Evolutionary conservation across 169 alveolate genomes (phyloP).

Genomic region (Toxoplasma gondii): DNA sequence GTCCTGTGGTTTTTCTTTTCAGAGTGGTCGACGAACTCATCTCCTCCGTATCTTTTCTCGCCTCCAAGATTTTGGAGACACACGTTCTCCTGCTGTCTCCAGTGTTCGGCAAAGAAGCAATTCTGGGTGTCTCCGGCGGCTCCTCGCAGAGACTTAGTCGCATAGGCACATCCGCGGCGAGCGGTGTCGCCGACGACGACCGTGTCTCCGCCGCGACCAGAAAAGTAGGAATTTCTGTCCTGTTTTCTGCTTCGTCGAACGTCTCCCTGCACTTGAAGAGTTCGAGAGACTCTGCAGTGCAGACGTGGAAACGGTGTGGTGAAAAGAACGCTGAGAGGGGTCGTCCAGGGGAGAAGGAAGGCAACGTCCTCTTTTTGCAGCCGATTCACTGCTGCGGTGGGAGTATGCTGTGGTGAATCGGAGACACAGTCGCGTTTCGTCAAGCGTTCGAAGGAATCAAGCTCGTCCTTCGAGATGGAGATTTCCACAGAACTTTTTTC

Average conservation of each 20-base stretch:
- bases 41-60: conserved; percentile 69
- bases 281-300: not conserved
- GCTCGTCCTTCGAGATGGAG: too few relatives aligned
- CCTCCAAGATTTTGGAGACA: conserved; percentile 74
- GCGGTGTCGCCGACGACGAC: not conserved
- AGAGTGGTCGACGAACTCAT: conserved; percentile 55
- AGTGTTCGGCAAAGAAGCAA: conserved; percentile 67
- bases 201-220: not conserved
- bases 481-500: too few relatives aligned
- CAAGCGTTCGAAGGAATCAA: too few relatives aligned
- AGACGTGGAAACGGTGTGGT: too few relatives aligned
- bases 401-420: too few relatives aligned
- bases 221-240: not conserved
- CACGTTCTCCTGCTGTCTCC: conserved; percentile 71
- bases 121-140: conserved; percentile 23
- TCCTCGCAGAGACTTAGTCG: not conserved
- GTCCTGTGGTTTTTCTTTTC: not conserved
- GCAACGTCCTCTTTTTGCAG: too few relatives aligned
- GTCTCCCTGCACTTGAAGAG: not conserved
- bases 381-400: too few relatives aligned
- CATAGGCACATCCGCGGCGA: not conserved
- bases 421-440: too few relatives aligned
- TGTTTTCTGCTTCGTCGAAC: not conserved
- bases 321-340: too few relatives aligned
- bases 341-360: too few relatives aligned